Percentiles rank a stretch among this genome's conserved stretches.
Evolutionary conservation across 257 asterid species (phyloP).

Genomic region (Lycium barbarum): DNA sequence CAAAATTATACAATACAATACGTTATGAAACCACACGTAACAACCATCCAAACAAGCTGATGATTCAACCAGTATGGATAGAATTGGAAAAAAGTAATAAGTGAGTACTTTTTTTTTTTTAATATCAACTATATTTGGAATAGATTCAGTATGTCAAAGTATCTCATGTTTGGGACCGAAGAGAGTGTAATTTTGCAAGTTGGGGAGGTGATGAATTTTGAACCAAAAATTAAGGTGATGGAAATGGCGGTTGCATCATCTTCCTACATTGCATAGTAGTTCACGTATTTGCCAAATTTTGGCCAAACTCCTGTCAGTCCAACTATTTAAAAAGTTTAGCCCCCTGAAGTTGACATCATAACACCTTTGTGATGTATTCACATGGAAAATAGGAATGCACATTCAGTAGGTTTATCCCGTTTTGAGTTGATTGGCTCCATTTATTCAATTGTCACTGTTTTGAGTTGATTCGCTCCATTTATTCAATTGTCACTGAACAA

Average conservation of each 20-base stretch:
- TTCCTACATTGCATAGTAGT: neutral
- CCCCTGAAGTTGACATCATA: slow-evolving; percentile 7
- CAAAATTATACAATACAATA: too few species aligned
- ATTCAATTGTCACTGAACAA: neutral
- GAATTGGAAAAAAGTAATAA: too few species aligned
- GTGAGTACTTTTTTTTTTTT: too few species aligned
- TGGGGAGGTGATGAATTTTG: too few species aligned
- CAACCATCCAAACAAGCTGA: too few species aligned
- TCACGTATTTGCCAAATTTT: neutral
- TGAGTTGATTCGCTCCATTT: neutral
- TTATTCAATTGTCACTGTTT: neutral
- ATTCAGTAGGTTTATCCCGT: neutral
- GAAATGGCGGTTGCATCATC: neutral
- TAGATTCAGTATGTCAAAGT: too few species aligned
- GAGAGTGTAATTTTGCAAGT: too few species aligned
- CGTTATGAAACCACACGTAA: too few species aligned
- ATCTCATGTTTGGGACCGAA: neutral
- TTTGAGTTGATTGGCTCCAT: neutral
- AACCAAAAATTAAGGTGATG: neutral
- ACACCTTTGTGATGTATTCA: slow-evolving; percentile 3
- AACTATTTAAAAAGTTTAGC: neutral
- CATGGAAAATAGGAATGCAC: neutral
- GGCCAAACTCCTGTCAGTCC: neutral
- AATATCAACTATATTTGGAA: too few species aligned
- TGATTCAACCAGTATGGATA: too few species aligned